Conservation (phyloP, 345 rosid species). For the Salix dunnii region DNA sequence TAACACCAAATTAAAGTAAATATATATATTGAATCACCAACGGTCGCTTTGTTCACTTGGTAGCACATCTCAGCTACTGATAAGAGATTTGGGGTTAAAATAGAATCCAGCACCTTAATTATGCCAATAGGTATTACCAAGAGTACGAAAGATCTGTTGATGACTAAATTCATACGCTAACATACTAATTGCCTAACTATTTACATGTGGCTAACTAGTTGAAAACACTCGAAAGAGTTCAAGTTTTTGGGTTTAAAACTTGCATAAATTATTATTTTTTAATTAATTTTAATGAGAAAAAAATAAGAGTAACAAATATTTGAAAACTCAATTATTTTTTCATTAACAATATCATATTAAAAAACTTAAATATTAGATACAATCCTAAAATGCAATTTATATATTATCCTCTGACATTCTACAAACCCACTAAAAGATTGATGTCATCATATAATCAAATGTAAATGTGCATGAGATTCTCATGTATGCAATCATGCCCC, state of each 20-base stretch:
- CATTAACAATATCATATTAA: too few relatives aligned
- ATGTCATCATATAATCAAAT: neutral
- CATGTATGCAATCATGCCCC: neutral
- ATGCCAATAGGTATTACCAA: neutral
- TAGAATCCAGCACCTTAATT: neutral
- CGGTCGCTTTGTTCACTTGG: neutral
- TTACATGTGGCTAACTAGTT: too few relatives aligned
- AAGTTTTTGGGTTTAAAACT: too few relatives aligned
- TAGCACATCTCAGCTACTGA: neutral
- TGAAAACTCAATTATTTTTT: too few relatives aligned
- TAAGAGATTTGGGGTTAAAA: neutral
- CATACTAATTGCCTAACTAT: neutral
- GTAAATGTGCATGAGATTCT: neutral
- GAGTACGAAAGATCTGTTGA: neutral
- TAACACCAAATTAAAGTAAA: neutral
- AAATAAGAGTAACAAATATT: too few relatives aligned
- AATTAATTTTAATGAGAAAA: too few relatives aligned
- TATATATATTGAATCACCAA: neutral
- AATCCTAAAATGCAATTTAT: too few relatives aligned
- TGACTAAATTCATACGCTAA: neutral
- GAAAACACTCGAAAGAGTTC: too few relatives aligned
- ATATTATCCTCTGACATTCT: neutral
- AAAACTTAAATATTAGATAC: too few relatives aligned
- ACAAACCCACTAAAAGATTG: neutral
- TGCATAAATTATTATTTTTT: too few relatives aligned